A percentile compares a stretch with the other conserved stretches of the same genome.
Evolutionary conservation across 257 asterid genomes (phyloP).

Genomic region (Solanum tacnaense): DNA sequence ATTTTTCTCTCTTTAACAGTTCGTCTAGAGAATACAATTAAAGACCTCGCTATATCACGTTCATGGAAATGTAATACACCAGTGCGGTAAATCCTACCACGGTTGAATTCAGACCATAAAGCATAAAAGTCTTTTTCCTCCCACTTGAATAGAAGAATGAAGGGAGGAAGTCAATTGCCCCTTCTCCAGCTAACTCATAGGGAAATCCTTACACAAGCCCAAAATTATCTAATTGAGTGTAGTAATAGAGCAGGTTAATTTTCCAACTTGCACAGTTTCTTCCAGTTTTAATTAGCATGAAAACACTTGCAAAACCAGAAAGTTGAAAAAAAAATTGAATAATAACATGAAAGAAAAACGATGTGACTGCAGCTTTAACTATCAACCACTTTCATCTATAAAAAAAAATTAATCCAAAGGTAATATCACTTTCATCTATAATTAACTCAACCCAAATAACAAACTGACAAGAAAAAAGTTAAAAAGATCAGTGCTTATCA

Average conservation of each 20-base stretch:
- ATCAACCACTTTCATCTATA: not conserved
- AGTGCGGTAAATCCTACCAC: too few relatives aligned
- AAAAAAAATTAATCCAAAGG: not conserved
- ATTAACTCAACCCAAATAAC: not conserved
- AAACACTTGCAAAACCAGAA: not conserved
- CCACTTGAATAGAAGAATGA: too few relatives aligned
- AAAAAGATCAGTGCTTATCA: not conserved
- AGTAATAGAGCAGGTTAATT: not conserved
- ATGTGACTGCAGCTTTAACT: not conserved
- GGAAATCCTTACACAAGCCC: too few relatives aligned
- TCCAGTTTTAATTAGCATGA: not conserved
- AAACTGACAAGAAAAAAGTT: not conserved
- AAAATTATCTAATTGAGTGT: not conserved
- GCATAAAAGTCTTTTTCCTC: too few relatives aligned
- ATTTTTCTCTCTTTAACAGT: too few relatives aligned
- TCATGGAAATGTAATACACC: too few relatives aligned
- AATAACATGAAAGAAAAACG: not conserved
- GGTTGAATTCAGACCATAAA: too few relatives aligned
- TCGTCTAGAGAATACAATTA: too few relatives aligned
- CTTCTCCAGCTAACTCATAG: too few relatives aligned
- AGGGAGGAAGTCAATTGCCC: too few relatives aligned
- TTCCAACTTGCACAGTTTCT: not conserved
- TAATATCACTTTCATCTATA: not conserved
- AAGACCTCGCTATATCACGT: too few relatives aligned
- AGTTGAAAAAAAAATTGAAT: not conserved